Evolutionary conservation across 768 basidiomycete genomes (phyloP).

Genomic region (Suillus hirtellus): DNA sequence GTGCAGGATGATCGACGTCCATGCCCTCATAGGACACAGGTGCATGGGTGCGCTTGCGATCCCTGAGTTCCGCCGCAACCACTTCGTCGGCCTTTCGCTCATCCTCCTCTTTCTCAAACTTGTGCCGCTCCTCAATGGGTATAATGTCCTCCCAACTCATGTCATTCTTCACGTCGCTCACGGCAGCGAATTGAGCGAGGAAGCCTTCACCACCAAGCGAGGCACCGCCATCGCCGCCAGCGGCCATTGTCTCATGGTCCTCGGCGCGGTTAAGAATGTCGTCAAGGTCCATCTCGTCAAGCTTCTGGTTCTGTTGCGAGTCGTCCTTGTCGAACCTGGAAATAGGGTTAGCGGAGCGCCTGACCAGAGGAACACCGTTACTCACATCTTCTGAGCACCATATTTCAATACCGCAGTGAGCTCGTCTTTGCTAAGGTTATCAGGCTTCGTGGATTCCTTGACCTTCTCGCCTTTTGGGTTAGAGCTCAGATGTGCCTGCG

Average conservation of each 20-base stretch:
- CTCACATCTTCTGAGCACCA: constrained; percentile 95
- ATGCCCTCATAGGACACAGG: constrained; percentile 91
- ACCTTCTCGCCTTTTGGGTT: constrained; percentile 71
- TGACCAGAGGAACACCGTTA: constrained; percentile 17
- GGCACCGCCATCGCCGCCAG: constrained; percentile 71
- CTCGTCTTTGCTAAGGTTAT: constrained; percentile 93
- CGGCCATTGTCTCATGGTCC: constrained; percentile 91
- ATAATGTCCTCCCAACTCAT: constrained; percentile 99
- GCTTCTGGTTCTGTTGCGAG: constrained; percentile 86
- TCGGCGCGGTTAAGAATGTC: constrained; percentile 97
- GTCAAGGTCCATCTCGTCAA: constrained; percentile 99
- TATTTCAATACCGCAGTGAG: constrained; percentile 97
- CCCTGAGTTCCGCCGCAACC: constrained; percentile 64
- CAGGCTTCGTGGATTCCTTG: constrained; percentile 74
- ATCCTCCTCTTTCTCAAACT: constrained; percentile 80
- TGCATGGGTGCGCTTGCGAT: constrained; percentile 83
- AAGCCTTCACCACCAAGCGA: constrained; percentile 98
- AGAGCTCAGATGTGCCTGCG: constrained; percentile 91
- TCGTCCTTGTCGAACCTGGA: constrained; percentile 97
- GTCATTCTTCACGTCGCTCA: constrained; percentile 98
- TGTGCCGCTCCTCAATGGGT: constrained; percentile 86
- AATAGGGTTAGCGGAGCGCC: constrained; percentile 16
- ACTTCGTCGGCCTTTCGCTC: constrained; percentile 72
- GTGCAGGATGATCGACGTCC: constrained; percentile 77
- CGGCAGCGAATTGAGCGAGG: constrained; percentile 90